phyloP scores from a whole-genome alignment of 2,329 filamentous ascomycete species.

The Fusarium lyarnte region DNA sequence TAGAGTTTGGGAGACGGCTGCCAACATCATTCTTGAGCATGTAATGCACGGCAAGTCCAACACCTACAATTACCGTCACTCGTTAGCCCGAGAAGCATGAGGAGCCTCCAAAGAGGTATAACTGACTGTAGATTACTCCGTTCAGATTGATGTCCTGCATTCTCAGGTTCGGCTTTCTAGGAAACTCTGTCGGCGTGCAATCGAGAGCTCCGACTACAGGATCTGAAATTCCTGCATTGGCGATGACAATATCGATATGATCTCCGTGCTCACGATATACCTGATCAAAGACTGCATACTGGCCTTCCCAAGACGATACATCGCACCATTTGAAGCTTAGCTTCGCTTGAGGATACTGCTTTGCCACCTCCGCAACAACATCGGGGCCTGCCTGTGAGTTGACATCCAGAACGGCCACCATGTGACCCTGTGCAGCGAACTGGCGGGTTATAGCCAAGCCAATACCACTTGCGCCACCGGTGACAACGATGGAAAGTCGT shows the following conservation, averaged over 20 bases:
- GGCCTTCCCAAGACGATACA: background rate
- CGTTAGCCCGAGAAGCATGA: accelerated
- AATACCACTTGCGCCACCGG: background rate
- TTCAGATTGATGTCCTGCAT: background rate
- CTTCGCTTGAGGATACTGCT: background rate
- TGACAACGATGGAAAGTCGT: background rate
- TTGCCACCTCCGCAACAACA: background rate
- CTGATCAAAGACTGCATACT: background rate
- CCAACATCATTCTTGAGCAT: slow-evolving; percentile 1
- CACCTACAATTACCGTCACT: background rate
- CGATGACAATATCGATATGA: background rate
- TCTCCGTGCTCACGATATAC: background rate
- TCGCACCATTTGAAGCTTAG: background rate
- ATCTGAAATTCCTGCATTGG: background rate
- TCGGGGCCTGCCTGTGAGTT: background rate
- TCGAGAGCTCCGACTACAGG: background rate
- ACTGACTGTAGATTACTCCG: background rate
- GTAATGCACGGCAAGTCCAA: background rate
- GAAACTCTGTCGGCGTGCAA: background rate
- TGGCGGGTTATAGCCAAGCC: background rate
- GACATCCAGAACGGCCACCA: background rate
- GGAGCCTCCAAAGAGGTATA: accelerated
- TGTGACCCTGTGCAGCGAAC: background rate
- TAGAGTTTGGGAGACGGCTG: background rate
- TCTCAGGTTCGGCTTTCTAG: background rate